Conservation (phyloP, 192 early-diverging fungal genomes). For the Podila minutissima region DNA sequence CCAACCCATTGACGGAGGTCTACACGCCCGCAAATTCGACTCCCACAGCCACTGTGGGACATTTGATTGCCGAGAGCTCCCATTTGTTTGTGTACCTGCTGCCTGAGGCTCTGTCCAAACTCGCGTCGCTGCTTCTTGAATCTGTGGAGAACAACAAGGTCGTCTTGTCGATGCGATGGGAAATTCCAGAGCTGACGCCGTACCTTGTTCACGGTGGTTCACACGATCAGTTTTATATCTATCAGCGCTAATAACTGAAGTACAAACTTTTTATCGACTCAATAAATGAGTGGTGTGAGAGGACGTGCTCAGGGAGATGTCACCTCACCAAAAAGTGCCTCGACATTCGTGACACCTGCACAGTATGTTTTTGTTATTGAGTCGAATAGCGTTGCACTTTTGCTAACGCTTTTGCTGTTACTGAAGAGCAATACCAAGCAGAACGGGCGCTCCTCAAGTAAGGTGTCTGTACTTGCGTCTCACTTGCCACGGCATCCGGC, state of each 20-base stretch:
- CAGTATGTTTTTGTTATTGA: too few species aligned
- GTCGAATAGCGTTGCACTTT: too few species aligned
- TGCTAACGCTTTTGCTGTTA: too few species aligned
- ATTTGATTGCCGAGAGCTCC: conserved; percentile 10
- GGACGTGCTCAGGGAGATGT: too few species aligned
- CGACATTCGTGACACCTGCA: too few species aligned
- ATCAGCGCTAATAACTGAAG: not conserved
- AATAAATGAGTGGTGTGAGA: not conserved
- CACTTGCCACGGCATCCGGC: too few species aligned
- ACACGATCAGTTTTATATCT: conserved; percentile 24
- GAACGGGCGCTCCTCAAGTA: too few species aligned
- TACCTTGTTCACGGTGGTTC: conserved; percentile 20
- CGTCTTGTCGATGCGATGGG: conserved; percentile 40
- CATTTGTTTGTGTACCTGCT: conserved; percentile 43
- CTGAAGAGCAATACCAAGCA: too few species aligned
- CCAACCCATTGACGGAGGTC: conserved; percentile 9
- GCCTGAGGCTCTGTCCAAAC: conserved; percentile 31
- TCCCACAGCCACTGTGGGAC: conserved; percentile 5
- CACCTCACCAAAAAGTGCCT: too few species aligned
- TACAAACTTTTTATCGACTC: not conserved
- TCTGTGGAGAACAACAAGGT: conserved; percentile 12
- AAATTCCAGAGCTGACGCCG: conserved; percentile 12
- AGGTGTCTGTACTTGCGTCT: too few species aligned
- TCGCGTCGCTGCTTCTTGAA: conserved; percentile 12
- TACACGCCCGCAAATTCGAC: not conserved